Percentiles rank a stretch among this genome's conserved stretches.
Conservation (phyloP, 495 filamentous ascomycete genomes). For the Venustampulla echinocandica region DNA sequence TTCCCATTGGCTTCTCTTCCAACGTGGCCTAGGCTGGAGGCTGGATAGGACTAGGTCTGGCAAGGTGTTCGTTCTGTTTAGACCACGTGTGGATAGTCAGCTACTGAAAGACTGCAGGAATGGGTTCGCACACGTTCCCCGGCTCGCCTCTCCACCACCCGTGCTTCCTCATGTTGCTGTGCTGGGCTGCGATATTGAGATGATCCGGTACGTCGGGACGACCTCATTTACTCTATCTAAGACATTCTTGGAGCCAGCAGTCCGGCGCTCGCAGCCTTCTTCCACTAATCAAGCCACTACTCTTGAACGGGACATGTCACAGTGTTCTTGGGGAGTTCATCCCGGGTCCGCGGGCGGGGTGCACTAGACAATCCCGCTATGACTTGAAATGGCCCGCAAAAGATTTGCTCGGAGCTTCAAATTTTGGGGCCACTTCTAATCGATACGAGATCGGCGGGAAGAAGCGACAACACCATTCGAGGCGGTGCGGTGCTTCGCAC, state of each 20-base stretch:
- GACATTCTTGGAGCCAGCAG: no score
- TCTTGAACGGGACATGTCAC: neutral
- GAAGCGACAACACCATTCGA: slow-evolving; percentile 2
- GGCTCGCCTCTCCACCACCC: no score
- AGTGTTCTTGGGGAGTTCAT: slow-evolving; percentile 2
- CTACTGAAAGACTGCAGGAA: no score
- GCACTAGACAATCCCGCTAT: neutral
- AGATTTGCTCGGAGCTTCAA: neutral
- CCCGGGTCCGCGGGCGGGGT: slow-evolving; percentile 17
- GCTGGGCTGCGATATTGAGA: neutral
- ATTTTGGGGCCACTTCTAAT: neutral
- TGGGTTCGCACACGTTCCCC: no score
- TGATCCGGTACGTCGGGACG: neutral
- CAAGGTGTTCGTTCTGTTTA: no score
- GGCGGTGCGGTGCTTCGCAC: neutral
- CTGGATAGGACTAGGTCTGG: no score
- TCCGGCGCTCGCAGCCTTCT: neutral
- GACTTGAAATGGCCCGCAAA: neutral
- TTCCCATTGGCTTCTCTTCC: no score
- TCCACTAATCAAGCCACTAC: neutral
- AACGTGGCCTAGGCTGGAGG: no score
- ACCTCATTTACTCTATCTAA: no score
- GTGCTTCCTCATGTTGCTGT: neutral
- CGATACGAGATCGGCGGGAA: slow-evolving; percentile 9
- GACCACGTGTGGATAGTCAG: no score